Conservation (phyloP, 768 basidiomycete species). For the Pulveroboletus sp. region DNA sequence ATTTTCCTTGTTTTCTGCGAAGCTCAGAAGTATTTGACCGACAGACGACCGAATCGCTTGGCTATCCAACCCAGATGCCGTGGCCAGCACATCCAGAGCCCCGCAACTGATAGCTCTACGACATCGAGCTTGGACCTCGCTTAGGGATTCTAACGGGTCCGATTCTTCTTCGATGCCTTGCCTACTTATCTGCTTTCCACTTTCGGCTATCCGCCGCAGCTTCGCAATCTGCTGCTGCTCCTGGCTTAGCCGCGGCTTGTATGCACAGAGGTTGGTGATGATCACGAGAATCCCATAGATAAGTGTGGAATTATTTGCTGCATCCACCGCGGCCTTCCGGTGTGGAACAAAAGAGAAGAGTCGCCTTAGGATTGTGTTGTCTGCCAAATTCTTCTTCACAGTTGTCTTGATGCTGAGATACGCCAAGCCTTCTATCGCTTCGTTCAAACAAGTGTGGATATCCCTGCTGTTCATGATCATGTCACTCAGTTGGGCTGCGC, state of each 20-base stretch:
- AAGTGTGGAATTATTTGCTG: conserved; percentile 44
- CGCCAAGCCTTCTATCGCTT: conserved; percentile 82
- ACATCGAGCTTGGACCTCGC: conserved; percentile 58
- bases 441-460: conserved; percentile 42
- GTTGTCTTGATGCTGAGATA: conserved; percentile 64
- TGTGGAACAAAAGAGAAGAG: conserved; percentile 56
- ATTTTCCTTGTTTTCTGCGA: conserved; percentile 74
- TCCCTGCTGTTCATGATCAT: conserved; percentile 41
- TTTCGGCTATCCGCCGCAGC: conserved; percentile 67
- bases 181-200: conserved; percentile 32
- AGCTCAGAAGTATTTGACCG: conserved; percentile 59
- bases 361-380: conserved; percentile 50
- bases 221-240: conserved; percentile 83
- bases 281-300: conserved; percentile 77
- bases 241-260: conserved; percentile 65
- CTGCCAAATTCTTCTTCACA: conserved; percentile 60
- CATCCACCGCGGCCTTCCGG: conserved; percentile 34
- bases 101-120: conserved; percentile 56
- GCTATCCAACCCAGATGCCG: conserved; percentile 59
- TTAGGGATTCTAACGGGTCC: conserved; percentile 57
- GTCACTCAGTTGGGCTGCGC: conserved; percentile 53
- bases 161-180: conserved; percentile 26
- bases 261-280: conserved; percentile 67
- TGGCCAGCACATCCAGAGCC: conserved; percentile 57
- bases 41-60: conserved; percentile 51